phyloP scores from a whole-genome alignment of 225 moss, liverwort and hornwort species.

The Thuidium tamariscinum region DNA sequence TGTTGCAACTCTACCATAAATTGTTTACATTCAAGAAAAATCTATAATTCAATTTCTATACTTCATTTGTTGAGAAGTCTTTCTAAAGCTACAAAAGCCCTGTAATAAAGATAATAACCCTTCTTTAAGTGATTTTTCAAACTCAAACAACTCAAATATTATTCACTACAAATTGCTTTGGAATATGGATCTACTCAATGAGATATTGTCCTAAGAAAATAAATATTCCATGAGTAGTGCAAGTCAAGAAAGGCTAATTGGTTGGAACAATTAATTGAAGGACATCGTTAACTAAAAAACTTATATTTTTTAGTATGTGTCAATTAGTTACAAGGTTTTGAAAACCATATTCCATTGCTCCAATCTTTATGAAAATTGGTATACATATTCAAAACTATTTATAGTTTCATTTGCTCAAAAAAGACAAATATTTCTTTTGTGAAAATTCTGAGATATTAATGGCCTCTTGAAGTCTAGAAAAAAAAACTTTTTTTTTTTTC shows the following conservation, averaged over 20 bases:
- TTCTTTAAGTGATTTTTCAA: background rate
- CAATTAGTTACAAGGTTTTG: background rate
- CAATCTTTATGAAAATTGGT: too few relatives aligned
- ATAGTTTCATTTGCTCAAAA: background rate
- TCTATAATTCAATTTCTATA: rapidly evolving
- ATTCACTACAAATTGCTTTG: rapidly evolving
- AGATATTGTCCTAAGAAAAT: background rate
- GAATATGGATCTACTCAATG: background rate
- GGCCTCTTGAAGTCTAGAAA: rapidly evolving
- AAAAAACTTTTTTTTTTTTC: background rate
- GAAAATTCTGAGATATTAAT: background rate
- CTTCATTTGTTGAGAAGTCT: background rate
- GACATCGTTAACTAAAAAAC: background rate
- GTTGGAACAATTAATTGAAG: background rate
- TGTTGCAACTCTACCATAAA: rapidly evolving
- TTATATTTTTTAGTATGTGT: background rate
- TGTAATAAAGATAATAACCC: background rate
- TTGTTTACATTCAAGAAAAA: rapidly evolving
- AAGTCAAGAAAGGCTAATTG: background rate
- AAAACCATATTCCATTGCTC: background rate
- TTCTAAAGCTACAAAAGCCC: background rate
- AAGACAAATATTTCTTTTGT: rapidly evolving
- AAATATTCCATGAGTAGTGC: background rate
- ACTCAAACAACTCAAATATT: background rate
- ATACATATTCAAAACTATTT: too few relatives aligned